Evolutionary conservation across 345 rosid genomes (phyloP), one percentile per base, ranked within the genome.

Genomic region (Salix arbutifolia): DNA sequence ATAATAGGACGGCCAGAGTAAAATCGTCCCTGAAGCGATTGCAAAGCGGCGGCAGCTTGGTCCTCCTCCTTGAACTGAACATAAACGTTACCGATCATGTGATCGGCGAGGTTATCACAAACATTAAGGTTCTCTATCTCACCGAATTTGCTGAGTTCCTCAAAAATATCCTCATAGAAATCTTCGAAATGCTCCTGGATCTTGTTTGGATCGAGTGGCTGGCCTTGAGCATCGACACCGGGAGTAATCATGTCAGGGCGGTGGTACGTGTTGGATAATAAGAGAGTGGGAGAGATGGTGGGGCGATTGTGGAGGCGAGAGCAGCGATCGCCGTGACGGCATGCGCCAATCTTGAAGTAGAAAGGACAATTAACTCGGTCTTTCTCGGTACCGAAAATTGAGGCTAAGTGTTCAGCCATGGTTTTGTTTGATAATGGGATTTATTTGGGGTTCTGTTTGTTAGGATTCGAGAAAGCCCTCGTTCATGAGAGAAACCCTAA

Each of bases 381-480:
- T 79, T 92, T 92, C 86, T 92, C 94, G 2, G 94, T 92, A 17
- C 97, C 94, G 83, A 92, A 92, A 77, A 90, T 91, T 62, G 94
- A 90, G 46, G 98, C 98, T 79, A 94, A 86, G 86, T 94, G 98
- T 88, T 94, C 98, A 86, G 96, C 98, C 97, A 94, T 94, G 73
- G 79, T 74, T 21, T 38, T 12, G 38, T 30, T 28, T 58, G 23
- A 8, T 16, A 25, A 53, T 37, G 25, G 11, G 31, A 37, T 53
- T 48, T 37, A 53, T 53, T 48, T 37, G 62, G 44, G n/a, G 62
- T 31, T 52, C 42, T n/a, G n/a, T 12, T 16, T 5, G 40, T 52
- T 38, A 52, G 28, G 23, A n/a, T 8, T 70, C 21, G 30, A 14
- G 70, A 58, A 35, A n/a, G 14, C 60, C 21, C 64, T 19, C 48